Percentiles rank a stretch among this genome's conserved stretches.
Evolutionary conservation across 306 rosid species (phyloP).

Genomic region (Carpinus viminea): DNA sequence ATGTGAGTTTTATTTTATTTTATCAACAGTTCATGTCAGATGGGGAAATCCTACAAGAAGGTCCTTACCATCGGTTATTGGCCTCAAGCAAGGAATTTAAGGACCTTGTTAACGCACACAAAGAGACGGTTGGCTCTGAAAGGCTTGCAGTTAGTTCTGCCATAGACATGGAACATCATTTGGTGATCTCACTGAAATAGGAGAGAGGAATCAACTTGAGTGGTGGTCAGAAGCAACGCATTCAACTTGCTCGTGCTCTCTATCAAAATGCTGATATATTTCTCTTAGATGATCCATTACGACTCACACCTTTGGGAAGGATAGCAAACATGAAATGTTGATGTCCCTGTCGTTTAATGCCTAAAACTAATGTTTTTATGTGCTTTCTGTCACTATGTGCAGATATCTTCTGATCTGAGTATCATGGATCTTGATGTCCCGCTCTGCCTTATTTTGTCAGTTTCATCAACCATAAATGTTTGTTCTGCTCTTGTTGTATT

Average conservation of each 20-base stretch:
- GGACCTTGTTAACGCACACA: conserved; percentile 62
- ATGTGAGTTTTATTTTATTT: neutral
- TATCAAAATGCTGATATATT: conserved; percentile 54
- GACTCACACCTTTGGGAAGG: conserved; percentile 74
- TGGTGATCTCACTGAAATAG: conserved; percentile 54
- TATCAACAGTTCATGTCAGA: conserved; percentile 51
- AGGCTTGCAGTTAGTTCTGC: conserved; percentile 12
- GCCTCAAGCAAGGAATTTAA: conserved; percentile 48
- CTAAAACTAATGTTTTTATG: conserved; percentile 13
- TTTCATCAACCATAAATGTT: conserved; percentile 23
- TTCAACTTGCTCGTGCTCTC: conserved; percentile 58
- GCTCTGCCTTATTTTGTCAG: conserved; percentile 20
- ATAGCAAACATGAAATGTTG: conserved; percentile 16
- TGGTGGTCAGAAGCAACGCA: conserved; percentile 54
- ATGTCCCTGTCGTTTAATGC: neutral
- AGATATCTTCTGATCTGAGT: conserved; percentile 61
- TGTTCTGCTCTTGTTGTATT: conserved; percentile 40
- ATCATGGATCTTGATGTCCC: conserved; percentile 54
- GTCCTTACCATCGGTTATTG: conserved; percentile 43
- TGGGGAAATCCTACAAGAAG: conserved; percentile 46
- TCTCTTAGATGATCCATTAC: conserved; percentile 64
- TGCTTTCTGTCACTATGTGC: conserved; percentile 1
- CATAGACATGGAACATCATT: conserved; percentile 8
- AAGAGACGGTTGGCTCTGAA: conserved; percentile 40
- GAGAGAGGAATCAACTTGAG: conserved; percentile 64